Evolutionary conservation across 2,329 filamentous ascomycete genomes (phyloP), one percentile per base, ranked within the genome.

Genomic region (Aureobasidium melanogenum): DNA sequence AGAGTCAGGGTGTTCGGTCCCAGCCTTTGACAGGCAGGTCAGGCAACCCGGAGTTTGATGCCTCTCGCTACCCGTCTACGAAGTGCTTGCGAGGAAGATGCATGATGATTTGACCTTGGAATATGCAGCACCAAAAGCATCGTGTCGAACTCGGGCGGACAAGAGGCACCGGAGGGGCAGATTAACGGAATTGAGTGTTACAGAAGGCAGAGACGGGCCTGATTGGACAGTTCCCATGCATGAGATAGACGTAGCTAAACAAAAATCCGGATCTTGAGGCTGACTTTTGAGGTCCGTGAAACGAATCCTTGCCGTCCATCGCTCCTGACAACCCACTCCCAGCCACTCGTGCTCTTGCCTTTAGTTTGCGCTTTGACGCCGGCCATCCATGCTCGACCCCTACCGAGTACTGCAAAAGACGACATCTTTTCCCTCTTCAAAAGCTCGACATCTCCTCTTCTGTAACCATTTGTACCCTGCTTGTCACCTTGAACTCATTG

Each of bases 221-320:
- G 54, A 58, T 58, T 58, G 54, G 54, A 32, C 30, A 34, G 28
- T 10, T 22, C n/a, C 5, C 41, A 46, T 58, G 54, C 54, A 58
- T 36, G 41, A 58, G 43, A 38, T 47, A 38, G 54, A 38, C 41
- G 22, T 46, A 58, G 54, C 54, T 38, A 47, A 58, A 30, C 38
- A 36, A 17, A 39, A 59, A 59, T 59, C 56, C 44, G 56, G 56
- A 48, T 50, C 32, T 50, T 59, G 56, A 59, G 44, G 56, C 56
- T 59, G 44, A 59, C n/a, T 15, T 32, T 15, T 22, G 34, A 58
- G 54, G 54, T n/a, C 54, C 39, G 50, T 58, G 56, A 59, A 59
- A 50, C 44, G 44, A 44, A 50, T 39, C 32, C 56, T 39, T 36
- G 56, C 56, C 43, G 56, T 34, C 34, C 30, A 59, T 59, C 44